Conservation (phyloP, 2,329 filamentous ascomycete genomes). For the Lasiodiplodia theobromae region DNA sequence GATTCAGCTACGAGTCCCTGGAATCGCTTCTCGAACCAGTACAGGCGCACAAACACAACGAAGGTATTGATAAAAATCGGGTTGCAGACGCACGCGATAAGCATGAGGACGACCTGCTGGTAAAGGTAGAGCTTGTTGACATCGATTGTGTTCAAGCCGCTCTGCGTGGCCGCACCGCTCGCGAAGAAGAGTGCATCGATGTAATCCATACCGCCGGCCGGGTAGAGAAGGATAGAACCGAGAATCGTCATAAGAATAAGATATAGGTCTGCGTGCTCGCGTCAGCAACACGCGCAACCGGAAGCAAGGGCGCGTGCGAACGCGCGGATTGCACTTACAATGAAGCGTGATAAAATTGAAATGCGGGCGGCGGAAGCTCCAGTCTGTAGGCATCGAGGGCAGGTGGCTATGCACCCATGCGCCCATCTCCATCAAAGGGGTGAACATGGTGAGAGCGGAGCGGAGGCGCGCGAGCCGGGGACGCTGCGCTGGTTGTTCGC, state of each 20-base stretch:
- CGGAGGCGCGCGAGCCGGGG: background rate
- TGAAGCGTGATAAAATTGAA: conserved; percentile 85
- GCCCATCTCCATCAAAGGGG: conserved; percentile 40
- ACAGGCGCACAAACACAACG: conserved; percentile 90
- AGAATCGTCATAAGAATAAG: conserved; percentile 77
- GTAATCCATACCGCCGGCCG: conserved; percentile 70
- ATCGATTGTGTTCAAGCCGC: conserved; percentile 82
- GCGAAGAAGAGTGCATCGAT: conserved; percentile 90
- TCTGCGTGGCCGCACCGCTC: conserved; percentile 87
- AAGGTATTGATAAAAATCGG: conserved; percentile 60
- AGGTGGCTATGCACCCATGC: conserved; percentile 40
- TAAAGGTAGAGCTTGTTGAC: conserved; percentile 56
- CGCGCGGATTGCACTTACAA: conserved; percentile 59
- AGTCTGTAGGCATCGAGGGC: conserved; percentile 38
- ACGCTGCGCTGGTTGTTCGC: conserved; percentile 1
- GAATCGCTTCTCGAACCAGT: conserved; percentile 98
- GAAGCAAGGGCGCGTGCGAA: conserved; percentile 13
- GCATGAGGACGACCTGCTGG: conserved; percentile 59
- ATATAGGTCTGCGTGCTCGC: conserved; percentile 70
- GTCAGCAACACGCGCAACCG: conserved; percentile 1
- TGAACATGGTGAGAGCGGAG: conserved; percentile 38
- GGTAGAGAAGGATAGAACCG: conserved; percentile 79
- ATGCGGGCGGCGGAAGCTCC: conserved; percentile 57
- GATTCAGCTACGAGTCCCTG: conserved; percentile 81
- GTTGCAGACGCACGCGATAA: conserved; percentile 48